These are phyloP conservation scores for Aspergillus steynii DNA, from an alignment of 495 filamentous ascomycete species.

Conservation along the genomic window DNA sequence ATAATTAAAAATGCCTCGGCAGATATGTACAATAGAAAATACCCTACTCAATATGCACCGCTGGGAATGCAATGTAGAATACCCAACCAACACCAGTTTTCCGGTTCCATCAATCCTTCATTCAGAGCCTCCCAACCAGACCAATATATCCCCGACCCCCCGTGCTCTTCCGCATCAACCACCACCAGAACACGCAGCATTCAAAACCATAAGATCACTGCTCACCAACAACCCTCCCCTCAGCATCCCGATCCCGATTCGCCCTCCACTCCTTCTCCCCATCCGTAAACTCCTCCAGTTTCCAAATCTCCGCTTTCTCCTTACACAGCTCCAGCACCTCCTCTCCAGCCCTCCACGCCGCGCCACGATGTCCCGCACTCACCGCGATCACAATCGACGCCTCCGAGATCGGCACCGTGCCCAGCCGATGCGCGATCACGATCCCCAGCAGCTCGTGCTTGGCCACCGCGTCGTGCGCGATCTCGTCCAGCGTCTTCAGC, in stretches of 20 bases:
- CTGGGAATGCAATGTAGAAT: background rate
- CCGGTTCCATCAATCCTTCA: background rate
- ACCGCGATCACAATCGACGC: conserved; percentile 93
- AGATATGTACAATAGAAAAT: conserved; percentile 36
- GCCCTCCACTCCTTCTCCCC: conserved; percentile 84
- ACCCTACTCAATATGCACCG: conserved; percentile 26
- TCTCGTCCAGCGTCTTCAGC: conserved; percentile 69
- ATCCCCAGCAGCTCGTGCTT: conserved; percentile 68
- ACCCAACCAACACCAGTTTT: background rate
- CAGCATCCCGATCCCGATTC: conserved; percentile 74
- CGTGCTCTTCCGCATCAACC: too few relatives aligned
- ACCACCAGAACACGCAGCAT: background rate
- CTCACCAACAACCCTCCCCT: conserved; percentile 20
- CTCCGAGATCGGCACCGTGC: conserved; percentile 80
- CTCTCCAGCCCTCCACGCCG: conserved; percentile 87
- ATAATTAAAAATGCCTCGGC: conserved; percentile 14
- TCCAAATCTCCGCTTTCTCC: conserved; percentile 89
- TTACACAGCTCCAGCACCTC: conserved; percentile 89
- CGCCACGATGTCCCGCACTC: conserved; percentile 78
- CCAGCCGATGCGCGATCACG: conserved; percentile 83
- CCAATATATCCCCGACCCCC: background rate
- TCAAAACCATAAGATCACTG: conserved; percentile 18
- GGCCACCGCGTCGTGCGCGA: conserved; percentile 57
- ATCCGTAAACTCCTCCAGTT: conserved; percentile 86
- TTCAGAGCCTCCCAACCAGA: background rate